These are phyloP conservation scores for Musa itinerans DNA, from an alignment of 176 grass and related monocot species.

Conservation along the genomic window DNA sequence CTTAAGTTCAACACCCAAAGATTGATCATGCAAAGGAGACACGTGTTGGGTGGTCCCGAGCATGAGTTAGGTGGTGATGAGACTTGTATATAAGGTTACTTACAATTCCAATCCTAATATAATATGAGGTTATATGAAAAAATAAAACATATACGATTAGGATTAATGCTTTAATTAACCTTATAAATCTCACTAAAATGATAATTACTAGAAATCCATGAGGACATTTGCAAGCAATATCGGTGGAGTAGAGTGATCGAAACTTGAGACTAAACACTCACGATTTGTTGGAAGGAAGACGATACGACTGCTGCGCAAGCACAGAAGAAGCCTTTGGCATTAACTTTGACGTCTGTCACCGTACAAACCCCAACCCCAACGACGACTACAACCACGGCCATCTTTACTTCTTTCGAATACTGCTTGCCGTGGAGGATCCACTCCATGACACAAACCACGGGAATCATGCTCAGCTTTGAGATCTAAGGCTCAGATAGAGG, in stretches of 20 bases:
- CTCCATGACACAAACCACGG: slow-evolving; percentile 45
- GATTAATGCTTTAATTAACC: too few relatives aligned
- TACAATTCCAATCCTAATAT: too few relatives aligned
- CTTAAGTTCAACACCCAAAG: too few relatives aligned
- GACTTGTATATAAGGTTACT: too few relatives aligned
- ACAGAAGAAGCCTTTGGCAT: slow-evolving; percentile 46
- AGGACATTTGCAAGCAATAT: too few relatives aligned
- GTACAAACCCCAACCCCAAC: slow-evolving; percentile 41
- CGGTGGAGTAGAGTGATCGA: background rate
- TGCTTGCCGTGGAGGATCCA: slow-evolving; percentile 42
- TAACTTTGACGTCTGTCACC: slow-evolving; percentile 38
- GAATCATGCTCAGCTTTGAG: slow-evolving; percentile 54
- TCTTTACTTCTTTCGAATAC: slow-evolving; percentile 39
- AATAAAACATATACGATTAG: too few relatives aligned
- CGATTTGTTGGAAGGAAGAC: slow-evolving; percentile 52
- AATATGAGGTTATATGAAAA: too few relatives aligned
- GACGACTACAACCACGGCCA: slow-evolving; percentile 36
- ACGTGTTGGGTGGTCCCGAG: too few relatives aligned
- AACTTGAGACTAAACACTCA: slow-evolving; percentile 1
- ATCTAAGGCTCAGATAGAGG: slow-evolving; percentile 17
- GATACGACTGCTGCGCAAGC: slow-evolving; percentile 39
- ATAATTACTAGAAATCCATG: too few relatives aligned
- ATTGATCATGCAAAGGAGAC: too few relatives aligned
- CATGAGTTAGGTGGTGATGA: too few relatives aligned
- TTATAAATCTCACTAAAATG: too few relatives aligned